Evolutionary conservation across 164 flowering plant species (phyloP).

Genomic region (Sedum album): DNA sequence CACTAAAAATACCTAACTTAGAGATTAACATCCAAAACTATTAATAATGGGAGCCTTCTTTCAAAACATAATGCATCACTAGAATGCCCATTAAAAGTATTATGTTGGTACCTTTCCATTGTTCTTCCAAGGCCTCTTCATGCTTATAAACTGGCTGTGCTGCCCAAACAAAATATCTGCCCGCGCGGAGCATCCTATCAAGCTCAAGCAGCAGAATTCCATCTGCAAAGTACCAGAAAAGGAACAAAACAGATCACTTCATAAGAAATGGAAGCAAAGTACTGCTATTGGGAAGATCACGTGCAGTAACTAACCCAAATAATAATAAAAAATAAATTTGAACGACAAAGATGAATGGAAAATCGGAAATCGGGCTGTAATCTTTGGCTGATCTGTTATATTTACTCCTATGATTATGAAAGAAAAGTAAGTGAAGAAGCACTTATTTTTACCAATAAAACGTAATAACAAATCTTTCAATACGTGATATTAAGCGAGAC

Average conservation of each 20-base stretch:
- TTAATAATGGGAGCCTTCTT: too few species aligned
- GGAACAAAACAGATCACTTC: constrained; percentile 3
- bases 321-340: neutral
- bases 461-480: too few species aligned
- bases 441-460: too few species aligned
- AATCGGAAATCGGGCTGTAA: too few species aligned
- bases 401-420: too few species aligned
- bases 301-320: neutral
- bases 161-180: constrained; percentile 88
- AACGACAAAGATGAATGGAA: too few species aligned
- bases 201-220: constrained; percentile 78
- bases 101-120: constrained; percentile 58
- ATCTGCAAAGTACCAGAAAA: constrained; percentile 33
- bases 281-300: neutral
- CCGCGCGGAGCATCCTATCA: constrained; percentile 67
- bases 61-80: neutral
- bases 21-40: too few species aligned
- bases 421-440: too few species aligned
- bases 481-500: neutral
- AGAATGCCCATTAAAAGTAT: neutral
- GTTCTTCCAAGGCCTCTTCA: constrained; percentile 50
- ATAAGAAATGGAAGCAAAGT: neutral
- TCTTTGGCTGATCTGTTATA: too few species aligned
- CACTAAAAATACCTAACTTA: too few species aligned
- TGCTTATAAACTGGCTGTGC: constrained; percentile 77